A percentile compares a stretch with the other conserved stretches of the same genome.
Evolutionary conservation across 495 filamentous ascomycete species (phyloP).

Genomic region (Pseudevernia furfuracea): DNA sequence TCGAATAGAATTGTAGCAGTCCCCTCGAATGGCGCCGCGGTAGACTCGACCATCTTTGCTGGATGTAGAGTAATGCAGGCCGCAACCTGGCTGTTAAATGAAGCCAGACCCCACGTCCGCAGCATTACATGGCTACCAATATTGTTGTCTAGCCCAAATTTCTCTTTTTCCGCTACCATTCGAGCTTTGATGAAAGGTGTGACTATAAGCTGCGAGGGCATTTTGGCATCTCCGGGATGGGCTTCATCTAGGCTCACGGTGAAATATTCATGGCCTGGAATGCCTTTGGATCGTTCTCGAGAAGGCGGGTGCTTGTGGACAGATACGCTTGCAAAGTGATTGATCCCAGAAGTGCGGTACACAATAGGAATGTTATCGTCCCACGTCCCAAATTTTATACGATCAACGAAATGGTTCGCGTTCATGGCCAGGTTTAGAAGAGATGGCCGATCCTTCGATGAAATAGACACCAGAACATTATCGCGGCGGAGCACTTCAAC

Average conservation of each 20-base stretch:
- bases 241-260: neutral
- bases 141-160: slow-evolving; percentile 40
- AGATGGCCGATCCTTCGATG: slow-evolving; percentile 3
- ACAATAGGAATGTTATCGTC: neutral
- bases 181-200: neutral
- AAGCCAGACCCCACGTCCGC: slow-evolving; percentile 47
- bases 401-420: slow-evolving; percentile 10
- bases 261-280: neutral
- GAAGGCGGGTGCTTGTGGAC: neutral
- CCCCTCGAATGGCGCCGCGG: slow-evolving; percentile 35
- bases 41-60: slow-evolving; percentile 47
- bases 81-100: slow-evolving; percentile 34
- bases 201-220: neutral
- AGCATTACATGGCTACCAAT: slow-evolving; percentile 37
- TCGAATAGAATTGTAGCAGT: slow-evolving; percentile 34
- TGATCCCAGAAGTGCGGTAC: slow-evolving; percentile 2
- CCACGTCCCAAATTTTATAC: slow-evolving; percentile 6
- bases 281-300: neutral
- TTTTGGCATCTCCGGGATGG: neutral
- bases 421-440: slow-evolving; percentile 6
- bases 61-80: slow-evolving; percentile 43
- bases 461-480: neutral
- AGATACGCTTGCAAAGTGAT: neutral
- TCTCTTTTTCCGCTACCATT: neutral
- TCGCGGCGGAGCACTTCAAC: neutral